phyloP scores from a whole-genome alignment of 495 filamentous ascomycete genomes.

The Thozetella sp. region DNA sequence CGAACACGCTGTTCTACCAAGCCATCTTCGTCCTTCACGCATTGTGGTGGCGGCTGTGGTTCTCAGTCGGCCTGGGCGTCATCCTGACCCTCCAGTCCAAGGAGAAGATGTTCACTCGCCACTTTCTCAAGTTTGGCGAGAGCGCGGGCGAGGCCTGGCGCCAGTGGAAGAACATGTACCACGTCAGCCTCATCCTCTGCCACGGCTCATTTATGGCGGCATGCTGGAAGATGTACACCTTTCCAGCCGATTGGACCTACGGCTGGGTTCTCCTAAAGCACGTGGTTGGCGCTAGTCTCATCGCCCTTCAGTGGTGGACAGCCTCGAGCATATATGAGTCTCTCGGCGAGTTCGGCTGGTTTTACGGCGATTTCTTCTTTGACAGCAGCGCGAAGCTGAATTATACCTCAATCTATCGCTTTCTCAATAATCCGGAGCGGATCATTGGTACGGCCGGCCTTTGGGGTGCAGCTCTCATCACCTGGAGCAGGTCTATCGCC shows the following conservation, averaged over 20 bases:
- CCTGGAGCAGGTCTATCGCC: conserved; percentile 81
- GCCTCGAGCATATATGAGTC: conserved; percentile 93
- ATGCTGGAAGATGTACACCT: conserved; percentile 92
- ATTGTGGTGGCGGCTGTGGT: conserved; percentile 86
- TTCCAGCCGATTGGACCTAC: conserved; percentile 83
- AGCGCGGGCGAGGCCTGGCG: conserved; percentile 89
- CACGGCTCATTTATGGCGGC: conserved; percentile 88
- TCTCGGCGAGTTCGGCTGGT: conserved; percentile 98
- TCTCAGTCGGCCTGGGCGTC: conserved; percentile 82
- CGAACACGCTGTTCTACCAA: conserved; percentile 73
- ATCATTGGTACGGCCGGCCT: conserved; percentile 93
- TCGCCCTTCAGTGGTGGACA: conserved; percentile 92
- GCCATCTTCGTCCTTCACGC: conserved; percentile 81
- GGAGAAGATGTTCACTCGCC: conserved; percentile 89
- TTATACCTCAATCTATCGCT: conserved; percentile 97
- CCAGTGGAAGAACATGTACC: conserved; percentile 97
- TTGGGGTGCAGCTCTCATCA: conserved; percentile 94
- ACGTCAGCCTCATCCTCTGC: conserved; percentile 87
- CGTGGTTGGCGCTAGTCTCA: conserved; percentile 76
- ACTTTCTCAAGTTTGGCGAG: conserved; percentile 96
- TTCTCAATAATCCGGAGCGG: conserved; percentile 95
- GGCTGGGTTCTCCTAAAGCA: conserved; percentile 85
- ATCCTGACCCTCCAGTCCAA: conserved; percentile 85
- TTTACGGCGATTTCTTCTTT: conserved; percentile 98
- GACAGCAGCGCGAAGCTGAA: conserved; percentile 84